A percentile compares a stretch with the other conserved stretches of the same genome.
Evolutionary conservation across 352 stramenopile species (phyloP).

Genomic region (Halophytophthora batemanensis): DNA sequence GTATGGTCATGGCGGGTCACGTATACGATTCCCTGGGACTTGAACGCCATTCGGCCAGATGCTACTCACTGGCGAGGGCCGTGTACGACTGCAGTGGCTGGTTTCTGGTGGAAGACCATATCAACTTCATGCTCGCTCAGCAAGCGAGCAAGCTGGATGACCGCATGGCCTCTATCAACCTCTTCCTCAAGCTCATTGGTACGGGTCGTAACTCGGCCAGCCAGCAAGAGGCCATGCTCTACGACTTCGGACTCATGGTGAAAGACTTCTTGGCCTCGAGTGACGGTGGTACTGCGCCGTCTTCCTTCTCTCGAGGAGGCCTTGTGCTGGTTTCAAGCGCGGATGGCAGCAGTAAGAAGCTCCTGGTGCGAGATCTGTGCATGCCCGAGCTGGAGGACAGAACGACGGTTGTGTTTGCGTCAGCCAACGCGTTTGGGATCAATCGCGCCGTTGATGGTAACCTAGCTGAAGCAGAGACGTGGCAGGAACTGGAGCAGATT

Average conservation of each 20-base stretch:
- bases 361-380: conserved; percentile 67
- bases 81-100: conserved; percentile 82
- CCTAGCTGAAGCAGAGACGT: conserved; percentile 41
- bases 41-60: conserved; percentile 73
- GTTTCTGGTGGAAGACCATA: conserved; percentile 88
- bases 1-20: conserved; percentile 88
- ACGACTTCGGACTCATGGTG: conserved; percentile 83
- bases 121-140: conserved; percentile 83
- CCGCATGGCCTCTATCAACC: conserved; percentile 77
- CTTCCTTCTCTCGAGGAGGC: conserved; percentile 19
- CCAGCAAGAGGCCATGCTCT: conserved; percentile 79
- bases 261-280: conserved; percentile 66
- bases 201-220: conserved; percentile 78
- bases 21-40: conserved; percentile 77
- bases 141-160: conserved; percentile 76
- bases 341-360: conserved; percentile 40
- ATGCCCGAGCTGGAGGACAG: conserved; percentile 85
- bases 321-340: conserved; percentile 26
- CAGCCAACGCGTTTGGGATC: conserved; percentile 67
- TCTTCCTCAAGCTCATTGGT: conserved; percentile 85
- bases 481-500: conserved; percentile 54
- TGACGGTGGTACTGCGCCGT: conserved; percentile 10
- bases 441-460: conserved; percentile 74
- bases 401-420: conserved; percentile 79
- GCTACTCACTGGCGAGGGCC: conserved; percentile 69